Evolutionary conservation across 2,329 filamentous ascomycete genomes (phyloP), one percentile per base, ranked within the genome.

Genomic region (Sclerotinia sclerotiorum): DNA sequence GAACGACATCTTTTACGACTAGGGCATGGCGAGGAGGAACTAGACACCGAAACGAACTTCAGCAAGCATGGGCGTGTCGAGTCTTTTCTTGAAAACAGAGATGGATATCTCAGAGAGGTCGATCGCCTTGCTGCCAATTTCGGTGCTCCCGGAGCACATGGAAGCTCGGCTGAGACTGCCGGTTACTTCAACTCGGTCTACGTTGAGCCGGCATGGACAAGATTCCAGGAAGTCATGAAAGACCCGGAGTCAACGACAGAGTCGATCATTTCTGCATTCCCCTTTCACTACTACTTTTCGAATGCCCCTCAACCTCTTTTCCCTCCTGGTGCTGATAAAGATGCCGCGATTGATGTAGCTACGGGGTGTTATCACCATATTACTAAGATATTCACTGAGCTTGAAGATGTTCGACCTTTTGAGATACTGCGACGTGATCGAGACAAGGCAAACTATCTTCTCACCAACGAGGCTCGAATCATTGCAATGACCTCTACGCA

Each of bases 401-500:
- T 99, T 60, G 93, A 94, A 72, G 94, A 98, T 77, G 94, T 97
- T 57, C 86, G 94, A 73, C 96, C 95, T 0, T 99, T 99, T 76
- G 95, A 99, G 80, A 94, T 99, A 63, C 81, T 99, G 68, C 88
- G 93, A 64, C 90, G 90, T 67, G 91, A 94, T 72, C 89, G 91
- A 48, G 95, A 99, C 78, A 97, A 96, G 81, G 91, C 94, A 64
- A 98, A 98, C 79, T 99, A 99, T 76, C 87, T 99, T 7, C 86
- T 99, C 46, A 90, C 93, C 7, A 97, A 93, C 75, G 94, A 98
- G 80, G 96, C 96, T n/a, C 90, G 95, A 48, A 95, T 99, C 71
- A 90, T 99, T 72, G 96, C 95, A 69, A 99, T 99, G 96, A 99
- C 95, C 24, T 96, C 94, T 5, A 99, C 96, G 0, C 95, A 99